Percentiles rank a stretch among this genome's conserved stretches.
Evolutionary conservation across 768 basidiomycete genomes (phyloP).

Genomic region (Kwoniella newhampshirensis): DNA sequence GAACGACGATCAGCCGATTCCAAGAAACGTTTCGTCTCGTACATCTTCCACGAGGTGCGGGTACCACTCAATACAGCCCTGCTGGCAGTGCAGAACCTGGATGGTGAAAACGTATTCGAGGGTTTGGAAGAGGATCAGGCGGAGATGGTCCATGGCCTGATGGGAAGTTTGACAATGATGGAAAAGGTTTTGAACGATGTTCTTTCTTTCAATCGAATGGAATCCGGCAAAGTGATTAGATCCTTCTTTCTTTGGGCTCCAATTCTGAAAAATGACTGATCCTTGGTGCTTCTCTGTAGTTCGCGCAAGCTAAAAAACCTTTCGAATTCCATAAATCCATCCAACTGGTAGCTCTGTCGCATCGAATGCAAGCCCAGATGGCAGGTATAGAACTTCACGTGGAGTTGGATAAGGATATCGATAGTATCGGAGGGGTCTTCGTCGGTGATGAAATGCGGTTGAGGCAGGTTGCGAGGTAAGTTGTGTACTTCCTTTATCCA

Average conservation of each 20-base stretch:
- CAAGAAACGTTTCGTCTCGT: slow-evolving; percentile 69
- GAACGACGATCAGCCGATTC: slow-evolving; percentile 72
- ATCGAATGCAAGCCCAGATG: slow-evolving; percentile 49
- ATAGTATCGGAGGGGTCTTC: slow-evolving; percentile 57
- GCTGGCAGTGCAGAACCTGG: slow-evolving; percentile 88
- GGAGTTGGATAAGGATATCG: slow-evolving; percentile 62
- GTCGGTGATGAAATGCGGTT: slow-evolving; percentile 80
- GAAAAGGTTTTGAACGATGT: slow-evolving; percentile 54
- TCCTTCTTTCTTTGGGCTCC: not conserved
- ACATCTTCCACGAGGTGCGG: slow-evolving; percentile 58
- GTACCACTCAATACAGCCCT: slow-evolving; percentile 62
- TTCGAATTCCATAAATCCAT: slow-evolving; percentile 58
- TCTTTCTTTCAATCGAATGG: slow-evolving; percentile 52
- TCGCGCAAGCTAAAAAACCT: slow-evolving; percentile 58
- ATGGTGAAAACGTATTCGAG: slow-evolving; percentile 69
- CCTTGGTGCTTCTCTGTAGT: slow-evolving; percentile 52
- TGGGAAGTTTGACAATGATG: slow-evolving; percentile 51
- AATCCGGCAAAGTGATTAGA: slow-evolving; percentile 43
- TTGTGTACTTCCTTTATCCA: not conserved
- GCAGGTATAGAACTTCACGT: slow-evolving; percentile 63
- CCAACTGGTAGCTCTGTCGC: slow-evolving; percentile 55
- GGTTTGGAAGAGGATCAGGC: slow-evolving; percentile 64
- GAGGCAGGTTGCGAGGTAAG: slow-evolving; percentile 54
- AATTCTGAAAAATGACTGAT: not conserved
- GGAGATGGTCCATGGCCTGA: slow-evolving; percentile 78